These are phyloP conservation scores for Fusarium sp. DNA, from an alignment of 2,329 filamentous ascomycete species.

Conservation along the genomic window DNA sequence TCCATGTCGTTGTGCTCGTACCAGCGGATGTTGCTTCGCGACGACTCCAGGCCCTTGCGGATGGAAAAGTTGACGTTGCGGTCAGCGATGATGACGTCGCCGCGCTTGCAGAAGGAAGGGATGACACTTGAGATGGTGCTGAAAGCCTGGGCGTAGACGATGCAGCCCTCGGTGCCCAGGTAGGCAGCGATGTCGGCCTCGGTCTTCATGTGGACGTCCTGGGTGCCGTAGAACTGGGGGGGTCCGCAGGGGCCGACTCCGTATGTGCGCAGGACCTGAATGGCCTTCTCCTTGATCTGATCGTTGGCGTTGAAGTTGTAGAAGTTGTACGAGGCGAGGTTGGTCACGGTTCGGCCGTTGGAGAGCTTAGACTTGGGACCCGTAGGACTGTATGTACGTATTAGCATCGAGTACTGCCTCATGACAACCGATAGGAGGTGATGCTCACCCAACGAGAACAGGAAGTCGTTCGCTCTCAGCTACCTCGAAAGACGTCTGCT, in stretches of 20 bases:
- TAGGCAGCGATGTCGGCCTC: conserved; percentile 94
- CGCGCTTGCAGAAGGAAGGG: conserved; percentile 95
- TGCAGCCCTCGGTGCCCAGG: conserved; percentile 87
- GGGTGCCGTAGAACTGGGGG: conserved; percentile 97
- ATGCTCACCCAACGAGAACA: conserved; percentile 82
- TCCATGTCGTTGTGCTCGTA: conserved; percentile 97
- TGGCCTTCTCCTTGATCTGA: conserved; percentile 91
- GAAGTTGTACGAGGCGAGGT: conserved; percentile 95
- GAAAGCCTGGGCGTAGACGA: conserved; percentile 96
- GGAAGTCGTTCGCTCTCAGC: conserved; percentile 86
- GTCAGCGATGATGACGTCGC: conserved; percentile 97
- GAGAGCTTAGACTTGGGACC: conserved; percentile 90
- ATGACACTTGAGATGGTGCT: conserved; percentile 98
- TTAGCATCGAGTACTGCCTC: background rate
- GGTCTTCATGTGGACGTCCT: conserved; percentile 97
- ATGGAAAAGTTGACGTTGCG: conserved; percentile 93
- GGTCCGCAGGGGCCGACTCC: conserved; percentile 97
- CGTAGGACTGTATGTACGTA: conserved; percentile 64
- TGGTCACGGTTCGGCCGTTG: conserved; percentile 90
- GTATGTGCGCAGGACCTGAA: conserved; percentile 92
- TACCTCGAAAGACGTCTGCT: conserved; percentile 80
- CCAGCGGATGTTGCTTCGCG: conserved; percentile 90
- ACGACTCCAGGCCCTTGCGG: conserved; percentile 93
- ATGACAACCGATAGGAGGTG: background rate
- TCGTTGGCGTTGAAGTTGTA: conserved; percentile 98